Percentiles rank a stretch among this genome's conserved stretches.
Evolutionary conservation across 2,329 filamentous ascomycete species (phyloP).

Genomic region (Hyphodiscus sp.): DNA sequence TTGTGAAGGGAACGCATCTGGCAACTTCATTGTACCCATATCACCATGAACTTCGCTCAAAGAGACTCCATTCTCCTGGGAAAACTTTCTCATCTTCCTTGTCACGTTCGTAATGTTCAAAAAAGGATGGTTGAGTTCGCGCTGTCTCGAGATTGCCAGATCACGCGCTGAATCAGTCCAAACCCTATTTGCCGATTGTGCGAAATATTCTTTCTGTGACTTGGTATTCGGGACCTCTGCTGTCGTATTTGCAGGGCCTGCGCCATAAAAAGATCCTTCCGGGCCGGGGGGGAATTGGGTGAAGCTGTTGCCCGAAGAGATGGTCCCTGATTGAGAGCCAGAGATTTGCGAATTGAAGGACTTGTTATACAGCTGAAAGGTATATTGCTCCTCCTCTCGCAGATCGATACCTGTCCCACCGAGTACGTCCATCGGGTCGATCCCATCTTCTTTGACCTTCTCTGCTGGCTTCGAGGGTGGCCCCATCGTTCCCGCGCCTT

Average conservation of each 20-base stretch:
- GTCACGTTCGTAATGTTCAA: slow-evolving; percentile 26
- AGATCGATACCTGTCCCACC: slow-evolving; percentile 82
- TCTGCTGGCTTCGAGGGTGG: slow-evolving; percentile 57
- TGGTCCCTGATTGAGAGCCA: slow-evolving; percentile 34
- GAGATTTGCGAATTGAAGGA: slow-evolving; percentile 40
- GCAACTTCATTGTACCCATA: slow-evolving; percentile 34
- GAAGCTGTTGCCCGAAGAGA: slow-evolving; percentile 41
- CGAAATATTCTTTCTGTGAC: slow-evolving; percentile 57
- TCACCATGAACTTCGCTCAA: slow-evolving; percentile 50
- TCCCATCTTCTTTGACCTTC: slow-evolving; percentile 46
- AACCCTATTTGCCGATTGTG: slow-evolving; percentile 57
- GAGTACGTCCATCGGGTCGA: slow-evolving; percentile 78
- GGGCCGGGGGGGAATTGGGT: slow-evolving; percentile 48
- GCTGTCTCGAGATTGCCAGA: slow-evolving; percentile 48
- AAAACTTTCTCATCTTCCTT: slow-evolving; percentile 47
- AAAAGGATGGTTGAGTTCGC: slow-evolving; percentile 52
- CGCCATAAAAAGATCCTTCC: slow-evolving; percentile 55
- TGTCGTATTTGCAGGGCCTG: slow-evolving; percentile 60
- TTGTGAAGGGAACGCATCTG: slow-evolving; percentile 21
- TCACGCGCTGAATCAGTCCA: slow-evolving; percentile 57
- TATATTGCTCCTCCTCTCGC: slow-evolving; percentile 76
- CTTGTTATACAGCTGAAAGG: slow-evolving; percentile 60
- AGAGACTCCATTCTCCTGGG: slow-evolving; percentile 49
- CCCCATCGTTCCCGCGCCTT: slow-evolving; percentile 42
- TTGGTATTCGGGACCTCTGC: slow-evolving; percentile 37